A percentile compares a stretch with the other conserved stretches of the same genome.
These are phyloP conservation scores for Botrytis galanthina DNA, from an alignment of 2,329 filamentous ascomycete species.

Conservation along the genomic window DNA sequence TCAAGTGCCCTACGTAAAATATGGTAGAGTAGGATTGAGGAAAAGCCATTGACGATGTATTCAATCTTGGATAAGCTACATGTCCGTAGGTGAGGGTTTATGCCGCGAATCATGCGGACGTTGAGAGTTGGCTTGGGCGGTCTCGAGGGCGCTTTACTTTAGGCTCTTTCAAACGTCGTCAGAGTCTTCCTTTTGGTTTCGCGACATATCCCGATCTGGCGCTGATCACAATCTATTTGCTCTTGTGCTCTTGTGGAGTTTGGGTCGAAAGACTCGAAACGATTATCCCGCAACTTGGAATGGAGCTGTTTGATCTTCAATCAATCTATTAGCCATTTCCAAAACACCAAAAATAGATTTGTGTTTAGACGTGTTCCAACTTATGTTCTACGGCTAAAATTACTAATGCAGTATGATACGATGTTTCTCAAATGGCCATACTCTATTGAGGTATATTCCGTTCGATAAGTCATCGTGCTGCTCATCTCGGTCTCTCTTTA, in stretches of 20 bases:
- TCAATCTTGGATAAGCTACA: conserved; percentile 2
- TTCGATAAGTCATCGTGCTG: conserved; percentile 10
- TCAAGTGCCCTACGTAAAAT: conserved; percentile 1
- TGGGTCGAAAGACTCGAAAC: conserved; percentile 8
- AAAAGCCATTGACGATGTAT: conserved; percentile 10
- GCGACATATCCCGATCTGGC: background rate
- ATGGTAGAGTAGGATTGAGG: background rate
- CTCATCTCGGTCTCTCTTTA: conserved; percentile 7
- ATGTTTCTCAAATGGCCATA: background rate
- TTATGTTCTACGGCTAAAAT: background rate
- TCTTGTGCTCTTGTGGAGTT: conserved; percentile 3
- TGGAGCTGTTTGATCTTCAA: conserved; percentile 17
- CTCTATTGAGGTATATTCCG: background rate
- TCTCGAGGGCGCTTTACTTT: conserved; percentile 1
- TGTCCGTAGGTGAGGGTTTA: background rate
- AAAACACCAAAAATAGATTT: conserved; percentile 9
- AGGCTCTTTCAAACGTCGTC: background rate
- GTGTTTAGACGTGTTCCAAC: conserved; percentile 1
- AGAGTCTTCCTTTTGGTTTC: conserved; percentile 10
- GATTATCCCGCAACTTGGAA: conserved; percentile 13
- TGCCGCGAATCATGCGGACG: conserved; percentile 4
- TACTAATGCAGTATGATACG: background rate
- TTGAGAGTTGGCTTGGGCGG: background rate
- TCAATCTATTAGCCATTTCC: background rate
- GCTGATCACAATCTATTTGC: conserved; percentile 16